Conservation (phyloP, 1,284 basidiomycete species). For the Ustilago hordei region DNA sequence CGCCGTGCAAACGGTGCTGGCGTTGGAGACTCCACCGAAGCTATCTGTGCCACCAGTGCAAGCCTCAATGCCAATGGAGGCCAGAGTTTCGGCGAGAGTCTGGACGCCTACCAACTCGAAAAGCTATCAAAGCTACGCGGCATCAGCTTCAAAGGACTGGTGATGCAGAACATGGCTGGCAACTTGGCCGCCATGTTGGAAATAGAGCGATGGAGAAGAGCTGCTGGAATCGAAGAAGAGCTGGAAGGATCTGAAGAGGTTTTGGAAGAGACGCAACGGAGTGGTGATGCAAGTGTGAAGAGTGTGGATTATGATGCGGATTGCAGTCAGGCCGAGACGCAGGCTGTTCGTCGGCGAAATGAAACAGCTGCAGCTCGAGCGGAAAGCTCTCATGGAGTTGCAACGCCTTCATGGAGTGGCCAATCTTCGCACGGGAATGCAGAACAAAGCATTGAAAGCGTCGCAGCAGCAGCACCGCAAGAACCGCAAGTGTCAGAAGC, state of each 20-base stretch:
- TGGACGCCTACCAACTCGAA: constrained; percentile 30
- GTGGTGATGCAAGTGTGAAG: constrained; percentile 14
- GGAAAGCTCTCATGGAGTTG: constrained; percentile 1
- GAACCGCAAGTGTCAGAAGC: constrained; percentile 9
- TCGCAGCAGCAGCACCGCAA: neutral
- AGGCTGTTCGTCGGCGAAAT: constrained; percentile 17
- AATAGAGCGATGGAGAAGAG: constrained; percentile 45
- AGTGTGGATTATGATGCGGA: constrained; percentile 46
- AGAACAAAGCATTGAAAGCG: neutral
- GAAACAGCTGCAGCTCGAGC: neutral
- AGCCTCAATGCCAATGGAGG: constrained; percentile 2
- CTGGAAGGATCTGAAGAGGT: constrained; percentile 12
- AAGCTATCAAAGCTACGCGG: constrained; percentile 27
- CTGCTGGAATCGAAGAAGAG: constrained; percentile 27
- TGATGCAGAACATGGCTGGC: constrained; percentile 54
- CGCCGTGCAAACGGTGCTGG: constrained; percentile 1
- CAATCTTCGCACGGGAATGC: neutral
- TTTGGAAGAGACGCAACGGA: constrained; percentile 17
- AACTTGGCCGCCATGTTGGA: constrained; percentile 48
- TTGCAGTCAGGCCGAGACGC: constrained; percentile 45
- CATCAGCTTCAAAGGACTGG: constrained; percentile 40
- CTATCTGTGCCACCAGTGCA: constrained; percentile 9
- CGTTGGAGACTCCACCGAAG: constrained; percentile 33
- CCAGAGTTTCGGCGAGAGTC: constrained; percentile 15
- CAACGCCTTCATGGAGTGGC: neutral